phyloP scores from a whole-genome alignment of 345 rosid genomes.

The Odontarrhena argentea region DNA sequence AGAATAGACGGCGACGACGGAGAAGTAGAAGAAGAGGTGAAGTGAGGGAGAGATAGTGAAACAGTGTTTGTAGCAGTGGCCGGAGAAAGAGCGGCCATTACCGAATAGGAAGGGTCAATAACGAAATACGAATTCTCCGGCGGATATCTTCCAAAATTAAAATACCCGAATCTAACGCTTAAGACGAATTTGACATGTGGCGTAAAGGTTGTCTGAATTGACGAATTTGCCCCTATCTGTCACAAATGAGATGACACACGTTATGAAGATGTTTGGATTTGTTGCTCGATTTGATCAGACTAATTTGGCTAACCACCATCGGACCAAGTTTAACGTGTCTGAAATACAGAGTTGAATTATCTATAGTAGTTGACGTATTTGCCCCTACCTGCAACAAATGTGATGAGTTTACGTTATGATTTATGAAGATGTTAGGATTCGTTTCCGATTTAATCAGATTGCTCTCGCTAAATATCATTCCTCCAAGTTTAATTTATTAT shows the following conservation, averaged over 20 bases:
- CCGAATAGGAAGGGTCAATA: slow-evolving; percentile 37
- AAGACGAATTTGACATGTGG: slow-evolving; percentile 19
- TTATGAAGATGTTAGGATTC: no score
- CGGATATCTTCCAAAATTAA: slow-evolving; percentile 25
- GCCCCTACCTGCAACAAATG: no score
- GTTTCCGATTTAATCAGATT: no score
- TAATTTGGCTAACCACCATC: slow-evolving; percentile 3
- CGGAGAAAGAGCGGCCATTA: slow-evolving; percentile 45
- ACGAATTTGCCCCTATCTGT: slow-evolving; percentile 37
- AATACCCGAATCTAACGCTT: slow-evolving; percentile 13
- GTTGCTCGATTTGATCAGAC: neutral
- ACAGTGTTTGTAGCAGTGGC: slow-evolving; percentile 31
- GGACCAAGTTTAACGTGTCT: neutral
- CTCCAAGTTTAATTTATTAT: no score
- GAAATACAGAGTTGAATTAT: neutral
- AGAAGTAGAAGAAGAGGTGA: slow-evolving; percentile 11
- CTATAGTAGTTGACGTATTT: no score
- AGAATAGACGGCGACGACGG: slow-evolving; percentile 29
- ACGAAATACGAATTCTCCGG: slow-evolving; percentile 22
- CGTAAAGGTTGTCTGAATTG: neutral
- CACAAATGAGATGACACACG: slow-evolving; percentile 26
- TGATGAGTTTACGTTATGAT: no score
- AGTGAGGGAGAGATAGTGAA: slow-evolving; percentile 22
- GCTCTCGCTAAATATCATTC: no score
- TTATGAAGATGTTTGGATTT: slow-evolving; percentile 9